A percentile compares a stretch with the other conserved stretches of the same genome.
phyloP scores from a whole-genome alignment of 257 asterid genomes.

The Apocynum venetum region DNA sequence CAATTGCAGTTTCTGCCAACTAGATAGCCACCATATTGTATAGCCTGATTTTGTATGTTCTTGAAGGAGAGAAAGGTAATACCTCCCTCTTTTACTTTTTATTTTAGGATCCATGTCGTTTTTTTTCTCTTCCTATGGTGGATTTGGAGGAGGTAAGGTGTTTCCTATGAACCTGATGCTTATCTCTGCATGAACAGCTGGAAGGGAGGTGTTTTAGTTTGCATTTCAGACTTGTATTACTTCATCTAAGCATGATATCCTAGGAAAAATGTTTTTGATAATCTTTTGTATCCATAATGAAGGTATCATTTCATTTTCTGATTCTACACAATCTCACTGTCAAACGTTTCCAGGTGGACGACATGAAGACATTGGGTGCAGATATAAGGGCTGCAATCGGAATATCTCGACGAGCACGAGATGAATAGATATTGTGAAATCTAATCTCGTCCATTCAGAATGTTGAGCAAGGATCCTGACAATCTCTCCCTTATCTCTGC shows the following conservation, averaged over 20 bases:
- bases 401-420: conserved; percentile 34
- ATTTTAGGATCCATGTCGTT: not conserved
- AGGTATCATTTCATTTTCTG: not conserved
- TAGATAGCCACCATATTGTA: not conserved
- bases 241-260: not conserved
- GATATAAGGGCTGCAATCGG: conserved; percentile 56
- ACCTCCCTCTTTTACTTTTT: not conserved
- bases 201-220: not conserved
- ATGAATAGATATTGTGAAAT: conserved; percentile 18
- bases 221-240: not conserved
- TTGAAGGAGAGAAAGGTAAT: not conserved
- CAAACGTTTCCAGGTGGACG: conserved; percentile 48
- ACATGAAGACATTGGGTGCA: conserved; percentile 56
- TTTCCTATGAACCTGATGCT: not conserved
- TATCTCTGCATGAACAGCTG: not conserved
- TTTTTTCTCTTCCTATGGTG: not conserved
- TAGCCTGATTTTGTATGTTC: not conserved
- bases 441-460: not conserved
- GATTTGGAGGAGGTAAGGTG: not conserved
- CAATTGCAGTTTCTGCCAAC: not conserved
- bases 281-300: not conserved
- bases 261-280: not conserved
- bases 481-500: not conserved
- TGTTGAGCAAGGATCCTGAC: not conserved
- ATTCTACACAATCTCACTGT: not conserved